Base-by-base conservation (phyloP, 1,139 yeast genomes). In the Yamadazyma mexicana region DNA sequence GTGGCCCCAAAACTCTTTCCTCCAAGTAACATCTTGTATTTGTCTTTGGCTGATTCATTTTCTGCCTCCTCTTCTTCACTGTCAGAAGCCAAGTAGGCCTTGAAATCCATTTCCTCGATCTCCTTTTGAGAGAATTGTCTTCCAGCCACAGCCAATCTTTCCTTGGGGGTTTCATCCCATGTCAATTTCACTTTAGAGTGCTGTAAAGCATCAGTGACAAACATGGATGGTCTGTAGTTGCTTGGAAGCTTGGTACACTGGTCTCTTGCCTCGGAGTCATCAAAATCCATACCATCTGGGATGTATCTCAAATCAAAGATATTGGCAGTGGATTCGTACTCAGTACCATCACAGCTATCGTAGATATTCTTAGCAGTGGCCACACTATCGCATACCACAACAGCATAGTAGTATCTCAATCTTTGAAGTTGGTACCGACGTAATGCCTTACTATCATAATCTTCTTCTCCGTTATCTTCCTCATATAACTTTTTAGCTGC, bases 101-200 rank as follows among this genome's bases (percentile, higher is more conserved):
- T 83, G 66, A 91, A 85, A 60, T 94, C 98, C 94, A 91, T 88
- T 37, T 91, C 97, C 50, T 92, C 98, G 37, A 91, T 75, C 57
- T 94, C 98, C 59, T 85, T 83, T 56, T 87, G 95, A 35, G 89
- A 81, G 56, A 94, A 91, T 12, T 91, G 89, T 51, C 83, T 80
- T 14, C 86, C 76, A 1, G 96, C 79, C 40, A 91, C 62, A 42
- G 86, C 81, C n/a, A 81, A 62, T 58, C 98, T 78, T 55, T 89
- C 97, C 44, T 81, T 83, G 3, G 98, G 98, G 0, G 98, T 94
- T 63, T 92, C 98, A 62, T 94, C 99, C 98, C 98, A 91, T 0
- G 97, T 89, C 48, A 91, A 73, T 57, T 87, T 87, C 35, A 91
- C 97, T 55, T 88, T 89, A 11, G 96, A 88, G 58, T 88, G 96